Evolutionary conservation across 305 asterid genomes (phyloP), one percentile per base, ranked within the genome.

Genomic region (Fraxinus velutina): DNA sequence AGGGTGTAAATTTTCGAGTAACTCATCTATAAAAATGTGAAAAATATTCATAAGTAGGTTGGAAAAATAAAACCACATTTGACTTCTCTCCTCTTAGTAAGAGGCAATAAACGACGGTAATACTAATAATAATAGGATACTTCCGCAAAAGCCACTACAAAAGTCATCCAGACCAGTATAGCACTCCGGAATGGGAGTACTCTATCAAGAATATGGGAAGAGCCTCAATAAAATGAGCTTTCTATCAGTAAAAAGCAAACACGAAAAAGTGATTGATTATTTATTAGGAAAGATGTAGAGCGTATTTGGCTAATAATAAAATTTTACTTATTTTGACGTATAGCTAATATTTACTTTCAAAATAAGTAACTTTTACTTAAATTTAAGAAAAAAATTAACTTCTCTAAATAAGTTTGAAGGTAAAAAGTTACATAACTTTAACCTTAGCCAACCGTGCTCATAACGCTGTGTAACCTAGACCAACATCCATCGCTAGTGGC

Each of bases 61-160:
- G 1, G 0, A 4, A 32, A 32, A 32, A 32, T n/a, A 34, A 52
- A 73, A 73, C 9, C 15, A 57, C n/a, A 2, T 15, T 34, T 12
- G 32, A 37, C 60, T 21, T 22, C 73, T 21, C 29, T 39, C 66
- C 3, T 17, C 2, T 57, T 39, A 36, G 34, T 6, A 33, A 29
- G 50, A 4, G 33, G 2, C 2, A n/a, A 17, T 55, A 1, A 7
- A 42, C 71, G 22, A 52, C 1, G 8, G 4, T 15, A 3, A 52
- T n/a, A 15, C 21, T 52, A 15, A 60, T 47, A 33, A 72, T 22
- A 32, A 55, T 50, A 33, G 5, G 55, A 50, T 79, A 87, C 89
- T 88, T 87, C 88, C 9, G 78, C 87, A 79, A 87, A 87, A 62
- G 86, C 82, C 33, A 87, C 88, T n/a, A 87, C 87, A 24, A 80